Evolutionary conservation across 768 basidiomycete genomes (phyloP).

Genomic region (Amanita muscaria): DNA sequence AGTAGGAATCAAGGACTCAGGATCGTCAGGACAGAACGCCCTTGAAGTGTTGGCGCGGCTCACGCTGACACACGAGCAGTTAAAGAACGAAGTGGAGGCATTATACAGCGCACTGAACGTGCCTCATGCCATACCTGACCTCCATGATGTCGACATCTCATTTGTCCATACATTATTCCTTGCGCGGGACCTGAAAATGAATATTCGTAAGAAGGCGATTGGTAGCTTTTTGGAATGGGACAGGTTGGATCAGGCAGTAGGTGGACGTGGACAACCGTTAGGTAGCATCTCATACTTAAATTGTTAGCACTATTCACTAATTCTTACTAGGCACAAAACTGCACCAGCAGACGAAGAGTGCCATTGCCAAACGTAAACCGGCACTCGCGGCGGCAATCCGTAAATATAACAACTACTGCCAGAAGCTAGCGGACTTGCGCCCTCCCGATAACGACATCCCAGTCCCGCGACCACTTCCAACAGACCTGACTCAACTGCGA

Average conservation of each 20-base stretch:
- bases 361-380: conserved; percentile 22
- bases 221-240: conserved; percentile 26
- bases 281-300: too few species aligned
- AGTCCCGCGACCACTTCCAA: conserved; percentile 22
- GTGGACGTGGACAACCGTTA: too few species aligned
- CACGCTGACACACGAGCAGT: conserved; percentile 3
- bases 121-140: conserved; percentile 22
- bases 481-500: conserved; percentile 17
- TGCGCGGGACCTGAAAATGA: conserved; percentile 29
- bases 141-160: conserved; percentile 19
- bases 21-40: neutral
- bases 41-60: neutral
- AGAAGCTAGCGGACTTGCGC: conserved; percentile 11
- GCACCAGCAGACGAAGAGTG: conserved; percentile 22
- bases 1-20: neutral
- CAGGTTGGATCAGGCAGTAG: too few species aligned
- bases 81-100: conserved; percentile 19
- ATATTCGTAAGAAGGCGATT: conserved; percentile 24
- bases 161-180: conserved; percentile 24
- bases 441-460: conserved; percentile 16
- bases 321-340: conserved; percentile 21
- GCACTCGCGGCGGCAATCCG: conserved; percentile 18
- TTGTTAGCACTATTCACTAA: neutral
- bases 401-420: too few species aligned
- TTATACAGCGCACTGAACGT: conserved; percentile 29